Base-by-base conservation (phyloP, 2,329 filamentous ascomycete species). In the Paecilomyces dactylethromorphus region DNA sequence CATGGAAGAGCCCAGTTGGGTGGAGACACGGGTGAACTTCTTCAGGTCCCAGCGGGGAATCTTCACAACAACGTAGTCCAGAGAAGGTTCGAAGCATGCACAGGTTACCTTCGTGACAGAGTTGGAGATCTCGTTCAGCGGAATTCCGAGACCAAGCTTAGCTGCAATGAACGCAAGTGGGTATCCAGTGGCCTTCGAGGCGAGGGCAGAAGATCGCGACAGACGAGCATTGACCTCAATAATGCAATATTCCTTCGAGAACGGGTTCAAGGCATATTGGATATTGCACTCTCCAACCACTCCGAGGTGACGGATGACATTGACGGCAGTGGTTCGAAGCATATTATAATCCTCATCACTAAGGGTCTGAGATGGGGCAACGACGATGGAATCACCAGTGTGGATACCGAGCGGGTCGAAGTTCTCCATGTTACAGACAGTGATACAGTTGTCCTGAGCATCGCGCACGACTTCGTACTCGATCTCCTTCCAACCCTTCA, bases 401-500 rank as follows among this genome's bases (percentile, higher is more conserved):
- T 97, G 94, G 63, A 97, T 97, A 69, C 94, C 94, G 1, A 99
- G 87, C 58, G 94, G 94, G 74, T 99, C 94, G 70, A 99, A 99
- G 79, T 99, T 99, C 80, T 99, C 94, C 94, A 99, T 97, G 81
- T 99, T 99, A 77, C 94, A 99, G 62, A 99, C 94, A 6, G 94
- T 99, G 73, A 99, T 97, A 74, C 94, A 99, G 83, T 97, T 97
- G 79, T 99, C 92, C 68, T 91, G 87, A 59, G 87, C 89, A 80
- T 97, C 94, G 69, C 94, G 89, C 49, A 99, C 94, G 62, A 97
- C 94, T 76, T 99, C 94, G 72, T 97, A 99, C 76, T 99, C 94
- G 63, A 97, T 95, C 77, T 99, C 94, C 77, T 99, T 99, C 94
- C 94, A 99, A 60, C 94, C 94, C 81, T 97, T 97, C 93, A 99